Evolutionary conservation across 306 rosid species (phyloP).

Genomic region (Prinsepia uniflora): DNA sequence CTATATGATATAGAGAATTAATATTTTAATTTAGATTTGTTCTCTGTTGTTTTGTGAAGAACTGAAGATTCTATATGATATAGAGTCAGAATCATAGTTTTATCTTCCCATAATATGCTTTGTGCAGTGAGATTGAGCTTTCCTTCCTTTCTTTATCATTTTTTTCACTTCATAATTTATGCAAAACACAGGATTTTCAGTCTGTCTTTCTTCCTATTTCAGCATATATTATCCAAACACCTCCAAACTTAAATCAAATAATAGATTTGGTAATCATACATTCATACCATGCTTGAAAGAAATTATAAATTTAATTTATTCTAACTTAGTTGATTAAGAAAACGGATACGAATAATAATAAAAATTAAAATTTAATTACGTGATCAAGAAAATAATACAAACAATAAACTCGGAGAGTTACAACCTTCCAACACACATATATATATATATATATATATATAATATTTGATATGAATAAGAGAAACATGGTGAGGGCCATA

Average conservation of each 20-base stretch:
- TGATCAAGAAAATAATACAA: no score
- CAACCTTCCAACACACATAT: no score
- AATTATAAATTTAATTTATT: no score
- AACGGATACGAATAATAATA: no score
- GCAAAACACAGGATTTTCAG: constrained; percentile 22
- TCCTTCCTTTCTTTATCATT: constrained; percentile 46
- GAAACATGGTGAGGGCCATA: background rate
- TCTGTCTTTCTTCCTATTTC: background rate
- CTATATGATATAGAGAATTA: constrained; percentile 28
- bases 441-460: background rate
- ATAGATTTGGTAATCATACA: background rate
- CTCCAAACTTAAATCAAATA: background rate
- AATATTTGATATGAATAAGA: background rate
- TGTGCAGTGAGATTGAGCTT: constrained; percentile 79
- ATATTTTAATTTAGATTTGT: constrained; percentile 20
- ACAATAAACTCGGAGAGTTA: no score
- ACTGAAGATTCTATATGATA: constrained; percentile 59
- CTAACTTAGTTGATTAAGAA: no score
- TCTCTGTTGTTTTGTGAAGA: constrained; percentile 54
- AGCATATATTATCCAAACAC: background rate
- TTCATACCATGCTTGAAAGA: no score
- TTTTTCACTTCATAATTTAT: constrained; percentile 68
- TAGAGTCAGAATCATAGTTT: constrained; percentile 36
- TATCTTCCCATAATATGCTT: constrained; percentile 50
- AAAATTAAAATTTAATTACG: no score